Evolutionary conservation across 257 asterid genomes (phyloP), one percentile per base, ranked within the genome.

Genomic region (Solanum chiquidenum): DNA sequence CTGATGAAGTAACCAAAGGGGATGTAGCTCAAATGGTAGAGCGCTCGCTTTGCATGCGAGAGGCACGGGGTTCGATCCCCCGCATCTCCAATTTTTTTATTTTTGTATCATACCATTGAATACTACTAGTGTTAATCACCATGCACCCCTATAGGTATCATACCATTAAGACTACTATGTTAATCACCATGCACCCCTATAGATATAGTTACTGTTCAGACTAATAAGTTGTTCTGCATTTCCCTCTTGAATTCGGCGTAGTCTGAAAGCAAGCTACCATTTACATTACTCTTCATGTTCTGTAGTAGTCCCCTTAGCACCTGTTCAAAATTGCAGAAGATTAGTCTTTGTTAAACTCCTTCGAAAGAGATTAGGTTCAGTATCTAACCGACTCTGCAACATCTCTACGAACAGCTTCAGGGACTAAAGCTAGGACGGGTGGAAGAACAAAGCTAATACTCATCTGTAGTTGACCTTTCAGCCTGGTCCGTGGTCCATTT

Each of bases 41-140:
- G 97, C 97, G 96, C 99, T 94, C 95, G 98, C 98, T 96, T 95
- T 95, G 98, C 98, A 94, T 94, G 98, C 98, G 96, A 94, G 98
- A 97, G 98, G 99, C 95, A 97, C 98, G 95, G 98, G 96, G 95
- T 94, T 95, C 92, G 94, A 94, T 90, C 92, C 95, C 96, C 94
- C 89, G 94, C 98, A 94, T 91, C 94, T 93, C 96, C 98, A 58
- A 49, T 5, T 49, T 49, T 49, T 1, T 14, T 55, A 6, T 55
- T 46, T 52, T 52, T 13, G 35, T 34, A 34, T 34, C 35, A 34
- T 76, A 6, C 35, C 34, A 40, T 7, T 25, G 35, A 76, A 75
- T 75, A n/a, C 58, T 38, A 37, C 34, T 66, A 12, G 55, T 23
- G 83, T 38, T 11, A 29, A 76, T 76, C 31, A 76, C 12, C 52